Conservation (phyloP, 495 filamentous ascomycete species). For the Penicillium samsonianum region DNA sequence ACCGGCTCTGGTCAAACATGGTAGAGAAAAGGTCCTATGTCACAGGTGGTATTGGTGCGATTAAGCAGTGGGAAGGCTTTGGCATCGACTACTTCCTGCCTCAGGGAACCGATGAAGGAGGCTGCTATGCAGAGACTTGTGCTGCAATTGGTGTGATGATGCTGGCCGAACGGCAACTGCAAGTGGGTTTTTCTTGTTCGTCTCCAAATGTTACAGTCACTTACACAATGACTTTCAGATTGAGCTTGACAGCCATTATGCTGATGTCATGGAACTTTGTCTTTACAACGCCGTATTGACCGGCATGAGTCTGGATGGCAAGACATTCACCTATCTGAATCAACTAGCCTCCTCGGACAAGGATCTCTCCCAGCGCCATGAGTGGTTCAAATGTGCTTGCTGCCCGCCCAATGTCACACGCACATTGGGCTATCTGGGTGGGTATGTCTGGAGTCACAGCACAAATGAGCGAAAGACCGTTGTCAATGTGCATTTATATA, state of each 20-base stretch:
- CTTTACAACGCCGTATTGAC: slow-evolving; percentile 62
- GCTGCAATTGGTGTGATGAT: slow-evolving; percentile 63
- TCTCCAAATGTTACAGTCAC: background rate
- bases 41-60: slow-evolving; percentile 60
- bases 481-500: slow-evolving; percentile 56
- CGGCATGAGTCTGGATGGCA: slow-evolving; percentile 43
- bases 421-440: slow-evolving; percentile 53
- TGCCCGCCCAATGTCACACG: slow-evolving; percentile 60
- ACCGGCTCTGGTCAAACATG: slow-evolving; percentile 58
- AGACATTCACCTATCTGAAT: slow-evolving; percentile 57
- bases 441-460: slow-evolving; percentile 52
- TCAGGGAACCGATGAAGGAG: slow-evolving; percentile 57
- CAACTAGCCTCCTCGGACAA: slow-evolving; percentile 54
- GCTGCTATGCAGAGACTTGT: slow-evolving; percentile 64
- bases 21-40: slow-evolving; percentile 60
- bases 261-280: slow-evolving; percentile 60
- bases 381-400: slow-evolving; percentile 59
- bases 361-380: slow-evolving; percentile 42
- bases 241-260: slow-evolving; percentile 53
- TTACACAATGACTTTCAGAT: slow-evolving; percentile 32
- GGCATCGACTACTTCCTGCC: slow-evolving; percentile 60
- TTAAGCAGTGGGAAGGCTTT: slow-evolving; percentile 63
- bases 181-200: slow-evolving; percentile 26
- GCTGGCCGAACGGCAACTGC: slow-evolving; percentile 55
- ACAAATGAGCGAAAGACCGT: slow-evolving; percentile 27